These are phyloP conservation scores for Colletotrichum incanum DNA, from an alignment of 2,329 filamentous ascomycete species.

Conservation along the genomic window DNA sequence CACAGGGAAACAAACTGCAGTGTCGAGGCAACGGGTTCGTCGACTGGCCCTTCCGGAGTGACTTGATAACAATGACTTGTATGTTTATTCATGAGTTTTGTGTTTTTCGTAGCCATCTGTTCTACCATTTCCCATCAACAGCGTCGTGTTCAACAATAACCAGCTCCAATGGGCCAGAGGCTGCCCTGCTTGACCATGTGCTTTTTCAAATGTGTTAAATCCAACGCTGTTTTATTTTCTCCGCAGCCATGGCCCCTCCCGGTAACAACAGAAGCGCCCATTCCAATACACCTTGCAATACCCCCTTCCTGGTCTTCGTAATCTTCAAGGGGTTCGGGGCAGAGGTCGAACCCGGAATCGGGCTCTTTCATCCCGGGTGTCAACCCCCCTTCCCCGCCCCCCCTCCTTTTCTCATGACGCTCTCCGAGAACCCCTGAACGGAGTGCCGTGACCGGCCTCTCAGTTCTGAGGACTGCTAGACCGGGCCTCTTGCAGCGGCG, in stretches of 20 bases:
- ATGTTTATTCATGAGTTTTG: constrained; percentile 11
- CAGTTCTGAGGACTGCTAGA: constrained; percentile 21
- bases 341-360: not conserved
- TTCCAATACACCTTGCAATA: not conserved
- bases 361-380: not conserved
- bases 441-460: not conserved
- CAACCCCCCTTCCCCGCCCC: not conserved
- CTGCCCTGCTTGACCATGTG: not conserved
- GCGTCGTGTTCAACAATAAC: not conserved
- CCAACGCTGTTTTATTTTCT: not conserved
- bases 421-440: not conserved
- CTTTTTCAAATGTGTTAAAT: not conserved
- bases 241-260: not conserved
- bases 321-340: not conserved
- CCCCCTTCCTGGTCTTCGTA: not conserved
- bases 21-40: not conserved
- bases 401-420: not conserved
- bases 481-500: constrained; percentile 23
- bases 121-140: constrained; percentile 12
- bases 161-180: not conserved
- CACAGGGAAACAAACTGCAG: too few relatives aligned
- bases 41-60: not conserved
- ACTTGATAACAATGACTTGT: not conserved
- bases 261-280: not conserved
- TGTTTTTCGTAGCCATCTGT: constrained; percentile 11